phyloP scores from a whole-genome alignment of 495 filamentous ascomycete genomes.

The Achaetomiella virescens region DNA sequence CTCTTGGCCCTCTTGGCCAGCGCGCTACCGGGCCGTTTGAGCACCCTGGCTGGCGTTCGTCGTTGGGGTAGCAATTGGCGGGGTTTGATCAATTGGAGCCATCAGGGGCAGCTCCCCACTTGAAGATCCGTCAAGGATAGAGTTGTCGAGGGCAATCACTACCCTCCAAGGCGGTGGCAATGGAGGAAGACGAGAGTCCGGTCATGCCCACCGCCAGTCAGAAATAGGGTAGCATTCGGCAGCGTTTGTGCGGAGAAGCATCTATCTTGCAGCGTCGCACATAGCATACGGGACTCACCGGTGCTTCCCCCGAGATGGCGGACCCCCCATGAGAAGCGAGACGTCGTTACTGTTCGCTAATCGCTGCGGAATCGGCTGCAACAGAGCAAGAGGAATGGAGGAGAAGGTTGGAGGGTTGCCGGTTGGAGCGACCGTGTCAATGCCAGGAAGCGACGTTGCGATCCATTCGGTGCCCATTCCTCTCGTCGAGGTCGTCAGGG shows the following conservation, averaged over 20 bases:
- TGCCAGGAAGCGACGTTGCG: too few relatives aligned
- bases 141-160: slow-evolving; percentile 8
- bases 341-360: background rate
- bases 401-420: too few relatives aligned
- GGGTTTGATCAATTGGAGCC: slow-evolving; percentile 22
- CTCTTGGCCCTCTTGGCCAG: slow-evolving; percentile 2
- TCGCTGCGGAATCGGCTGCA: too few relatives aligned
- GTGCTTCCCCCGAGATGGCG: background rate
- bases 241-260: slow-evolving; percentile 16
- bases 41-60: background rate
- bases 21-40: slow-evolving; percentile 21
- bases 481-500: background rate
- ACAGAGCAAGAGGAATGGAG: background rate
- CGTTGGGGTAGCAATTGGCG: slow-evolving; percentile 22
- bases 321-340: background rate
- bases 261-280: background rate
- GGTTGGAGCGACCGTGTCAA: too few relatives aligned
- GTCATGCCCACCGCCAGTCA: background rate
- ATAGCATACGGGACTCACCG: background rate
- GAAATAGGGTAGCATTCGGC: slow-evolving; percentile 14
- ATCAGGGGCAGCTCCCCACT: background rate
- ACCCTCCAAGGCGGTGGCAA: slow-evolving; percentile 1
- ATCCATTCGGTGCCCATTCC: too few relatives aligned
- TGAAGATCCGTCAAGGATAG: slow-evolving; percentile 13
- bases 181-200: background rate